Evolutionary conservation across 441 rosid genomes (phyloP).

Genomic region (Adansonia rubrostipa): DNA sequence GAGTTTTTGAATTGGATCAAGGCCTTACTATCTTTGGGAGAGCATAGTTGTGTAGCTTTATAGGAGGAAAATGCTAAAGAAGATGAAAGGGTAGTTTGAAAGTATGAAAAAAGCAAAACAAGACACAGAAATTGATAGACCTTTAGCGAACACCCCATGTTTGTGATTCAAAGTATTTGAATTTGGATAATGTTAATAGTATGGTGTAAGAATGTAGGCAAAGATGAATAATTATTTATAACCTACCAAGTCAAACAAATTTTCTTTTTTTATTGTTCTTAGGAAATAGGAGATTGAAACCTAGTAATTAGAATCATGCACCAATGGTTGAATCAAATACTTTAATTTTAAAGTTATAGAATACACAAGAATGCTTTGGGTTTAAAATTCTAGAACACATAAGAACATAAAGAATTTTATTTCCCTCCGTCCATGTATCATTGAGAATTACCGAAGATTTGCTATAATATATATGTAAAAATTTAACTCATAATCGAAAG

Average conservation of each 20-base stretch:
- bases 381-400: too few relatives aligned
- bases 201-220: not conserved
- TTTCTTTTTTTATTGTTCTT: too few relatives aligned
- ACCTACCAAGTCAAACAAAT: not conserved
- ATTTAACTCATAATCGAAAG: too few relatives aligned
- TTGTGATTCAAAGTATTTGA: not conserved
- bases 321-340: too few relatives aligned
- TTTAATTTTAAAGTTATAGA: too few relatives aligned
- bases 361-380: too few relatives aligned
- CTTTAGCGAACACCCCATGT: not conserved
- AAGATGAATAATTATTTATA: not conserved
- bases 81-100: not conserved
- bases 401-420: too few relatives aligned
- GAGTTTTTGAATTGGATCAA: slow-evolving; percentile 11
- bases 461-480: too few relatives aligned
- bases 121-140: not conserved
- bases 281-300: too few relatives aligned
- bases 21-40: not conserved
- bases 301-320: too few relatives aligned
- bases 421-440: too few relatives aligned
- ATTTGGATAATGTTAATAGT: not conserved
- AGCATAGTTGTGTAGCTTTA: not conserved
- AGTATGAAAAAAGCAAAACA: not conserved
- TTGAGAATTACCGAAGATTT: too few relatives aligned
- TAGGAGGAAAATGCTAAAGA: not conserved